Evolutionary conservation across 106 monocot species (phyloP).

Genomic region (Allium cepa): DNA sequence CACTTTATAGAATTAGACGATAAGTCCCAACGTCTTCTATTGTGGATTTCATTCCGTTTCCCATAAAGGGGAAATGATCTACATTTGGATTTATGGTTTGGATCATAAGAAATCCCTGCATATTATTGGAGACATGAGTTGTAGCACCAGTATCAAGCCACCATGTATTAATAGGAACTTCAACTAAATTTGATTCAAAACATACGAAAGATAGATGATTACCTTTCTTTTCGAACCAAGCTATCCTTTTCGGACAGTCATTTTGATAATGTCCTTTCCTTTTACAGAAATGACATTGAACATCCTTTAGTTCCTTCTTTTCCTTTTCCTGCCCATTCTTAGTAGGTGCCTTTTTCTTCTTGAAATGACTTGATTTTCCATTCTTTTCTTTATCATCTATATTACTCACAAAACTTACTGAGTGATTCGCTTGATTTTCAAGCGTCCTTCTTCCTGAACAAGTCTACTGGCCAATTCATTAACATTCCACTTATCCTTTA

Average conservation of each 20-base stretch:
- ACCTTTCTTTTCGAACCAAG: not conserved
- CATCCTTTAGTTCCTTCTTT: not conserved
- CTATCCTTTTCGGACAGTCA: not conserved
- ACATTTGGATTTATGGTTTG: too few relatives aligned
- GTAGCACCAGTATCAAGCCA: not conserved
- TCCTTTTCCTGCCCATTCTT: not conserved
- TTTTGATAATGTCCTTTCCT: not conserved
- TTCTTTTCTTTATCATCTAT: not conserved
- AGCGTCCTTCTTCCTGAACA: slow-evolving; percentile 3
- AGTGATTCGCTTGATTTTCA: slow-evolving; percentile 1
- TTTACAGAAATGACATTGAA: not conserved
- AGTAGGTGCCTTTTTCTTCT: not conserved
- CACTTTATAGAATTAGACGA: not conserved
- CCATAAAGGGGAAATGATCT: too few relatives aligned
- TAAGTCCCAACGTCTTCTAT: not conserved
- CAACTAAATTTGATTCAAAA: not conserved
- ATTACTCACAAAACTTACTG: not conserved
- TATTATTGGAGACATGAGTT: too few relatives aligned
- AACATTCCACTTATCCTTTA: slow-evolving; percentile 4
- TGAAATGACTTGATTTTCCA: not conserved
- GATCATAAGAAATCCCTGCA: too few relatives aligned
- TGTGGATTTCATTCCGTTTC: too few relatives aligned
- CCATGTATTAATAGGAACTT: slow-evolving; percentile 9
- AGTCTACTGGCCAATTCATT: slow-evolving; percentile 1
- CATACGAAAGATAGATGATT: not conserved